A percentile compares a stretch with the other conserved stretches of the same genome.
Conservation (phyloP, 352 stramenopile species). For the Pythium plurisporium region DNA sequence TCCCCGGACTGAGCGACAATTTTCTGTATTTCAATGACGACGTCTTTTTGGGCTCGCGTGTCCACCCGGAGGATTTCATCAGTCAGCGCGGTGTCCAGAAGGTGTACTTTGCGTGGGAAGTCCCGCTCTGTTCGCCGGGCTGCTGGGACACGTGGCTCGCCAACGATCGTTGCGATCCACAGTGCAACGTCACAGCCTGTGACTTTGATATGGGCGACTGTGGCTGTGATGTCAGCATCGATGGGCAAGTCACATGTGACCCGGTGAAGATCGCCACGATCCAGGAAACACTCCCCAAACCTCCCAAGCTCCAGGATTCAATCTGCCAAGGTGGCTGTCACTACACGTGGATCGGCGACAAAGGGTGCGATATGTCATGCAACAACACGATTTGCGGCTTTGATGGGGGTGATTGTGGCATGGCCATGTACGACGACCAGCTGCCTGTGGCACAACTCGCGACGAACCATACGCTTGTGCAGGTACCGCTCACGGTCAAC, state of each 20-base stretch:
- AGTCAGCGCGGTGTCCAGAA: slow-evolving; percentile 84
- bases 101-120: slow-evolving; percentile 91
- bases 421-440: slow-evolving; percentile 26
- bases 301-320: slow-evolving; percentile 42
- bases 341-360: slow-evolving; percentile 81
- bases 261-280: slow-evolving; percentile 56
- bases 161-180: slow-evolving; percentile 85
- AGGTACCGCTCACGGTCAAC: slow-evolving; percentile 59
- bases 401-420: slow-evolving; percentile 77
- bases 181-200: slow-evolving; percentile 88
- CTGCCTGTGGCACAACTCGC: slow-evolving; percentile 43
- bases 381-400: slow-evolving; percentile 83
- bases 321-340: slow-evolving; percentile 71
- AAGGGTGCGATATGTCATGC: slow-evolving; percentile 66
- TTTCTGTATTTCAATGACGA: slow-evolving; percentile 98
- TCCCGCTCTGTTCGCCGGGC: slow-evolving; percentile 81
- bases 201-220: slow-evolving; percentile 94
- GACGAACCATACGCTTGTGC: slow-evolving; percentile 57
- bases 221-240: slow-evolving; percentile 61
- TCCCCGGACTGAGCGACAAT: slow-evolving; percentile 86
- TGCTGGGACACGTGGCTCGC: slow-evolving; percentile 71
- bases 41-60: slow-evolving; percentile 88
- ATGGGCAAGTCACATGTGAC: slow-evolving; percentile 52
- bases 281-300: slow-evolving; percentile 42
- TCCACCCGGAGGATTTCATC: slow-evolving; percentile 92